Percentiles rank a stretch among this genome's conserved stretches.
Evolutionary conservation across 257 asterid genomes (phyloP).

Genomic region (Solanum paucissectum): DNA sequence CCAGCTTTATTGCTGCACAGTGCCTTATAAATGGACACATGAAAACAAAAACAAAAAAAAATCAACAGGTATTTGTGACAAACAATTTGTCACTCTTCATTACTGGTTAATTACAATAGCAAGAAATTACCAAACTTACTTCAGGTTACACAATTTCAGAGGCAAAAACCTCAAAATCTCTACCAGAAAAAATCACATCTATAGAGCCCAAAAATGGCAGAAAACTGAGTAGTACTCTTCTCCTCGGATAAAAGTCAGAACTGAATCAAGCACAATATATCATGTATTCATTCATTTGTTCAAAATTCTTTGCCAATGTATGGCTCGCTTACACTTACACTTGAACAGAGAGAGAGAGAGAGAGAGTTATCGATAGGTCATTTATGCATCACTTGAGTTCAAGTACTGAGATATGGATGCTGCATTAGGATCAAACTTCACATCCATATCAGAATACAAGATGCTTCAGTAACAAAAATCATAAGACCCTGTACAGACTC

Average conservation of each 20-base stretch:
- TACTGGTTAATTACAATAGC: neutral
- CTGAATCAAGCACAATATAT: neutral
- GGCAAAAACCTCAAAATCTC: neutral
- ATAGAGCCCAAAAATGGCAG: neutral
- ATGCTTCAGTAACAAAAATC: neutral
- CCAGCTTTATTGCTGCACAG: neutral
- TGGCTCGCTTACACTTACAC: neutral
- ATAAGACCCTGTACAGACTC: neutral
- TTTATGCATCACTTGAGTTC: neutral
- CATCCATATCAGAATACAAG: neutral
- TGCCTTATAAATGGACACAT: neutral
- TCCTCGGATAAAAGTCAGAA: neutral
- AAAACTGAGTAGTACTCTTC: neutral
- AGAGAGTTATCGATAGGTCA: neutral
- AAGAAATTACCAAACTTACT: neutral
- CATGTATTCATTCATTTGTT: neutral
- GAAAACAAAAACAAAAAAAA: neutral
- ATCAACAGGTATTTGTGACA: neutral
- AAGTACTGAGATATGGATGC: neutral
- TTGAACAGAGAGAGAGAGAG: neutral
- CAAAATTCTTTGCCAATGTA: neutral
- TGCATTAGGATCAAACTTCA: neutral
- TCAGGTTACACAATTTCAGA: neutral
- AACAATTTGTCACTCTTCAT: neutral
- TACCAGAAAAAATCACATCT: neutral